Base-by-base conservation (phyloP, 1,139 yeast genomes). In the Hemisphaericaspora subhashii region DNA sequence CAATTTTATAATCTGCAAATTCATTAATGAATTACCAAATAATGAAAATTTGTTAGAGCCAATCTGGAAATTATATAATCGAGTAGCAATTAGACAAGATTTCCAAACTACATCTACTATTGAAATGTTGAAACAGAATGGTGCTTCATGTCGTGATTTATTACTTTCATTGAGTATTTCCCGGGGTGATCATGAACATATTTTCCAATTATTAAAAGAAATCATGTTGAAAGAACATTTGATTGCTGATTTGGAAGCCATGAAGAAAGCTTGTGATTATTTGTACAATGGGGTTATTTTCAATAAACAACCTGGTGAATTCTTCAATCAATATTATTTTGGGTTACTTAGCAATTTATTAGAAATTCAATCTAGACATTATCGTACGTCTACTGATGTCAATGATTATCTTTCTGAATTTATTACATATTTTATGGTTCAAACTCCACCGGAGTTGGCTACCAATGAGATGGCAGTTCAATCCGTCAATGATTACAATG, bases 141-240 rank as follows among this genome's bases (percentile, higher is more conserved):
- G 39, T 10, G 29, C 34, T 1, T 52, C 52, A 25, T 57, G 67
- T 36, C 64, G 70, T 34, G 72, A 67, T 37, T 41, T 49, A 20
- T 47, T 70, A 12, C 52, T 72, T 17, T 52, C 68, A 0, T 48
- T 65, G 15, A 53, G 66, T 30, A 56, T 72, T 20, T 67, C 62
- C 37, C 44, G 59, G 29, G 66, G 68, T 7, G 75, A 72, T 43
- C 67, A 61, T 40, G 63, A 65, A 37, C 55, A 55, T 13, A 55
- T 65, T 11, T 69, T 63, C 40, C 72, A 69, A 43, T 41, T 72
- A 14, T 54, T 71, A 16, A 72, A 71, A 44, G 69, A 69, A 36
- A 44, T 70, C 2, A 45, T 70, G 24, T 39, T 69, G 22, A 66
- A 62, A 38, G 55, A 63, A 31, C 69, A 66, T 41, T 46, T 62